phyloP scores from a whole-genome alignment of 2,329 filamentous ascomycete genomes.

The Orbilia ellipsospora region DNA sequence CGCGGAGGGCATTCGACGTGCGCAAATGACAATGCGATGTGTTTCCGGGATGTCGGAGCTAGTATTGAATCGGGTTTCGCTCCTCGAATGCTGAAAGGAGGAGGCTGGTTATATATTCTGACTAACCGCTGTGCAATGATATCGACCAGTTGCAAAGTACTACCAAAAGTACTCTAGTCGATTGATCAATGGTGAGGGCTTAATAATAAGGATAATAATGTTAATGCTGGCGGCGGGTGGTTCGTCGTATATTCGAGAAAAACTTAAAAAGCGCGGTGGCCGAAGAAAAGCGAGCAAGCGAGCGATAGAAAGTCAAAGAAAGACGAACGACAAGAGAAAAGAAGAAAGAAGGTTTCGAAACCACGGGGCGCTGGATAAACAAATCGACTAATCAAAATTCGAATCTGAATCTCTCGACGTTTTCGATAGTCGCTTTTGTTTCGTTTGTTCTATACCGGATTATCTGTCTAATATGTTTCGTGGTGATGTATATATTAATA shows the following conservation, averaged over 20 bases:
- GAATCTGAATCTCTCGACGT: constrained; percentile 21
- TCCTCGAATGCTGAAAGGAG: not conserved
- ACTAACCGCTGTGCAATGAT: not conserved
- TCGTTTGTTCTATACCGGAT: too few species aligned
- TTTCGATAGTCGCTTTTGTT: not conserved
- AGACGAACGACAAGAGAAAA: not conserved
- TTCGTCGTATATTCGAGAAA: too few species aligned
- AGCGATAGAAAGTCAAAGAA: constrained; percentile 4
- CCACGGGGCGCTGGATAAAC: constrained; percentile 14
- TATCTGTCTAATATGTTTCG: constrained; percentile 37
- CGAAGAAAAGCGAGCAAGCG: constrained; percentile 1
- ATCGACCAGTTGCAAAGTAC: too few species aligned
- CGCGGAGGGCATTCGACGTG: constrained; percentile 20
- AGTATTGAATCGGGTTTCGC: constrained; percentile 3
- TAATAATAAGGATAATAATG: too few species aligned
- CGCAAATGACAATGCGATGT: constrained; percentile 21
- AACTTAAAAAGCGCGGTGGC: not conserved
- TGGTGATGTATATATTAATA: constrained; percentile 34
- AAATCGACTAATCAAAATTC: constrained; percentile 30
- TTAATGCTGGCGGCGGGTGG: too few species aligned
- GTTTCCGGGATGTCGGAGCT: constrained; percentile 14
- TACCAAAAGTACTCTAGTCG: too few species aligned
- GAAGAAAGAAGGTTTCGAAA: constrained; percentile 33
- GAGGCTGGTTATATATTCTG: constrained; percentile 20
- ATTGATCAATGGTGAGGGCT: too few species aligned